Conservation (phyloP, 805 yeast genomes). For the Osmozyma mogii region DNA sequence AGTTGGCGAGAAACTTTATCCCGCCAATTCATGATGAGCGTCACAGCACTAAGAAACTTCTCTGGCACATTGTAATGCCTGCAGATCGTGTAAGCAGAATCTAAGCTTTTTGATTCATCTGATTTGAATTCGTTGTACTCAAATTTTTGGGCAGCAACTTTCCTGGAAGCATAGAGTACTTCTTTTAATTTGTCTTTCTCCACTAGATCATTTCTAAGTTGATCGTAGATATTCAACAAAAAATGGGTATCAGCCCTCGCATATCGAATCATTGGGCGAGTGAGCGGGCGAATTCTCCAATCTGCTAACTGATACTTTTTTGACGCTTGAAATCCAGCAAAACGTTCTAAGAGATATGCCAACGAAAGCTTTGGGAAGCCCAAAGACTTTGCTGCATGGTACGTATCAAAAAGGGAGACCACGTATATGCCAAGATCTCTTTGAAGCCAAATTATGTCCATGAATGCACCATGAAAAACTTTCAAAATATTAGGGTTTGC, state of each 20-base stretch:
- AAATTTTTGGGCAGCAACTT: constrained; percentile 72
- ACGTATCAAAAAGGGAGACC: constrained; percentile 88
- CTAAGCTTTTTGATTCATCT: constrained; percentile 57
- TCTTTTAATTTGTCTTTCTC: constrained; percentile 40
- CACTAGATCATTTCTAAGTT: constrained; percentile 55
- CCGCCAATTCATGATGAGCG: constrained; percentile 76
- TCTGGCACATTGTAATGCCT: constrained; percentile 57
- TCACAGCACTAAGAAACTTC: constrained; percentile 48
- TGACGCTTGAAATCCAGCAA: constrained; percentile 78
- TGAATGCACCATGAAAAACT: constrained; percentile 92
- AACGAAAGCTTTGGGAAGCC: constrained; percentile 76
- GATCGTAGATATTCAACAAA: constrained; percentile 70
- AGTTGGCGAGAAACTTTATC: constrained; percentile 62
- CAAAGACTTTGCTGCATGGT: constrained; percentile 75
- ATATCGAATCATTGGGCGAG: constrained; percentile 67
- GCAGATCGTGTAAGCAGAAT: constrained; percentile 8
- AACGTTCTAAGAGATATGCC: constrained; percentile 74
- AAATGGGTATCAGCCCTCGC: constrained; percentile 97
- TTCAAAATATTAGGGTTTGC: constrained; percentile 76
- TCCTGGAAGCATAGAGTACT: constrained; percentile 68
- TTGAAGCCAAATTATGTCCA: constrained; percentile 97
- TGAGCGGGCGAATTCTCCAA: constrained; percentile 88
- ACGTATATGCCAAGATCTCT: constrained; percentile 88
- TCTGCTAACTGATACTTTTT: constrained; percentile 95
- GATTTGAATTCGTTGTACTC: constrained; percentile 35